phyloP scores from a whole-genome alignment of 192 early-diverging fungal species.

The Mortierella claussenii region DNA sequence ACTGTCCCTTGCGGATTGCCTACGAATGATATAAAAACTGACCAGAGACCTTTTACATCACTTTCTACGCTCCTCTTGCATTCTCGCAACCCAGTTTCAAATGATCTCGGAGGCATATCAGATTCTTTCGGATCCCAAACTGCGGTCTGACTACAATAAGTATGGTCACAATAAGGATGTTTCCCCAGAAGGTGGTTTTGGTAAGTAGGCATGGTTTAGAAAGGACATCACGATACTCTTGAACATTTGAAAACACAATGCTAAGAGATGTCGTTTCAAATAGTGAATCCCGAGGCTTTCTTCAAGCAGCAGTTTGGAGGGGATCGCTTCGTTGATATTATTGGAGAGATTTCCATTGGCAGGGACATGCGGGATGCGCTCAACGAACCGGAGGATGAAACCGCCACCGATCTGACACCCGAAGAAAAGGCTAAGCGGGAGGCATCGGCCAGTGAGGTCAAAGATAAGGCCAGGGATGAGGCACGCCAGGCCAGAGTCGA shows the following conservation, averaged over 20 bases:
- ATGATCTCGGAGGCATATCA: conserved; percentile 97
- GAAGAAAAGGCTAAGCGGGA: conserved; percentile 72
- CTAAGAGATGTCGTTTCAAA: not conserved
- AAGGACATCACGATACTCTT: not conserved
- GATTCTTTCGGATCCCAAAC: conserved; percentile 91
- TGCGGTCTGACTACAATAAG: conserved; percentile 90
- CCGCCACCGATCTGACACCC: conserved; percentile 35
- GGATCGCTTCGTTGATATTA: conserved; percentile 96
- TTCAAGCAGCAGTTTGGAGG: conserved; percentile 98
- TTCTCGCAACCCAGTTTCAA: too few relatives aligned
- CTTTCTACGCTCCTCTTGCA: too few relatives aligned
- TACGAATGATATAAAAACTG: too few relatives aligned
- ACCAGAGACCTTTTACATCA: too few relatives aligned
- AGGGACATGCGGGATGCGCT: conserved; percentile 89
- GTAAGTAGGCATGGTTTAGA: conserved; percentile 41
- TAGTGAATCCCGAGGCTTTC: conserved; percentile 93
- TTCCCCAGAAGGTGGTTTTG: conserved; percentile 73
- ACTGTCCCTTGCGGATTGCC: not conserved
- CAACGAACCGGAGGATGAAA: conserved; percentile 70
- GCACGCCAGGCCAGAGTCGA: conserved; percentile 71
- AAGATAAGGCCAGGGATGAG: conserved; percentile 70
- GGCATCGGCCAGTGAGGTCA: conserved; percentile 59
- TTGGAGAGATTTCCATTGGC: conserved; percentile 98
- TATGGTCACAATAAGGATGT: conserved; percentile 62
- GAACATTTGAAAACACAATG: not conserved